These are phyloP conservation scores for Acephala macrosclerotiorum DNA, from an alignment of 2,329 filamentous ascomycete genomes.

Conservation along the genomic window DNA sequence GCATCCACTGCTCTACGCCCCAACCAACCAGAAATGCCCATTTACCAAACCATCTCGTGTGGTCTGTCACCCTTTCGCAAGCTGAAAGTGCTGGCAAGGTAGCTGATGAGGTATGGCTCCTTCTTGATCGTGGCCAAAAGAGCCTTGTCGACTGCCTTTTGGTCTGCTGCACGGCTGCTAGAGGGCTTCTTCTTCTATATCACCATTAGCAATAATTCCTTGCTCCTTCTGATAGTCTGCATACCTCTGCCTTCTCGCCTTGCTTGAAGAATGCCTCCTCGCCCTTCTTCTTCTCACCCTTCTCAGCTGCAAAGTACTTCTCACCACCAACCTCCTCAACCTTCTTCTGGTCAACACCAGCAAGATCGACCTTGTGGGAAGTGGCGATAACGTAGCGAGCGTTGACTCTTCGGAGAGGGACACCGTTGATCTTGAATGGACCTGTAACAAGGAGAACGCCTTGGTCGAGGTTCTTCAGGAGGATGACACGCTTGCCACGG, in stretches of 20 bases:
- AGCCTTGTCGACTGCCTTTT: slow-evolving; percentile 98
- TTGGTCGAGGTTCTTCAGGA: slow-evolving; percentile 97
- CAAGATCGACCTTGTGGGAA: slow-evolving; percentile 83
- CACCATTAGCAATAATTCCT: slow-evolving; percentile 28
- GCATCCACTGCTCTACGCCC: slow-evolving; percentile 51
- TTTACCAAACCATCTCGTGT: slow-evolving; percentile 99
- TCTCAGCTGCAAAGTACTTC: slow-evolving; percentile 98
- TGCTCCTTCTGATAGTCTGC: slow-evolving; percentile 44
- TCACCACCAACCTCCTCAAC: slow-evolving; percentile 74
- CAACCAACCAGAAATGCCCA: slow-evolving; percentile 35
- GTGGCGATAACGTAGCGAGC: slow-evolving; percentile 93
- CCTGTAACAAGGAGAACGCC: slow-evolving; percentile 99
- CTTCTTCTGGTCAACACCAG: slow-evolving; percentile 89
- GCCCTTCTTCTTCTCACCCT: slow-evolving; percentile 91
- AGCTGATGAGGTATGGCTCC: slow-evolving; percentile 91
- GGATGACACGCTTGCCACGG: slow-evolving; percentile 99
- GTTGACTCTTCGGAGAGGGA: slow-evolving; percentile 94
- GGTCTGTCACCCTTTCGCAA: slow-evolving; percentile 99
- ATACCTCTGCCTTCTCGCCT: slow-evolving; percentile 95
- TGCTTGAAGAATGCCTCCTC: slow-evolving; percentile 99
- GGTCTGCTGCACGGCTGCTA: slow-evolving; percentile 92
- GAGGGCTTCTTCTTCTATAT: slow-evolving; percentile 94
- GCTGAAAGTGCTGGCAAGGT: slow-evolving; percentile 96
- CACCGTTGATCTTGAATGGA: slow-evolving; percentile 99
- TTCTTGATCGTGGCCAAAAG: slow-evolving; percentile 97